phyloP scores from a whole-genome alignment of 345 rosid species.

The Populus pruinosa region DNA sequence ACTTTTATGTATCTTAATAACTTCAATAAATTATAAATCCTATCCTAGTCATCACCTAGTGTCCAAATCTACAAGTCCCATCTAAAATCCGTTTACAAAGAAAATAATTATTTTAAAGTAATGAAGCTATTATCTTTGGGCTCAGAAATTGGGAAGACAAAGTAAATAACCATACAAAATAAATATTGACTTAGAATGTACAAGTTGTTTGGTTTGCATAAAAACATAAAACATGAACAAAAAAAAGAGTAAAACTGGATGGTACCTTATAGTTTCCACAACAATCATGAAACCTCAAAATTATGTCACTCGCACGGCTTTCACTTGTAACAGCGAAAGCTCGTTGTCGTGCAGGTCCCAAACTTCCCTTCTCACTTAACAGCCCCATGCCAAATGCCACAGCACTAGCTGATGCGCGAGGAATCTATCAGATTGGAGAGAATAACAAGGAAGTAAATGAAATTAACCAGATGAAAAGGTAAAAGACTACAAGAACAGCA shows the following conservation, averaged over 20 bases:
- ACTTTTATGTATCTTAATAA: neutral
- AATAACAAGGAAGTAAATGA: neutral
- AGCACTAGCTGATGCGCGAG: slow-evolving; percentile 93
- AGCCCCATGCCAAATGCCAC: slow-evolving; percentile 98
- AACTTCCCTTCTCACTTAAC: slow-evolving; percentile 69
- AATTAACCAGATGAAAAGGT: neutral
- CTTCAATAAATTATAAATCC: neutral
- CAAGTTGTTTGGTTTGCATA: neutral
- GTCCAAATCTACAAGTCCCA: neutral
- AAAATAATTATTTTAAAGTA: neutral
- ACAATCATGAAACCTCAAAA: slow-evolving; percentile 73
- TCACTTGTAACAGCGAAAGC: slow-evolving; percentile 89
- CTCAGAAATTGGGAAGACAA: neutral
- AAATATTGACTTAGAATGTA: neutral
- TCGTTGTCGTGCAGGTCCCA: slow-evolving; percentile 74
- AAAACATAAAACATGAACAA: neutral
- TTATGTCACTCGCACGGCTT: slow-evolving; percentile 84
- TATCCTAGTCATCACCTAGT: neutral
- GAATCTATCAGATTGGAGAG: slow-evolving; percentile 47
- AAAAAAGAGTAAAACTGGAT: neutral
- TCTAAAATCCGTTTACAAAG: neutral
- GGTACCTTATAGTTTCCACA: slow-evolving; percentile 90
- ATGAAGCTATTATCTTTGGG: neutral
- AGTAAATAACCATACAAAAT: neutral
- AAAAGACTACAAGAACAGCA: neutral